Base-by-base conservation (phyloP, 306 rosid species). In the Styphnolobium japonicum region DNA sequence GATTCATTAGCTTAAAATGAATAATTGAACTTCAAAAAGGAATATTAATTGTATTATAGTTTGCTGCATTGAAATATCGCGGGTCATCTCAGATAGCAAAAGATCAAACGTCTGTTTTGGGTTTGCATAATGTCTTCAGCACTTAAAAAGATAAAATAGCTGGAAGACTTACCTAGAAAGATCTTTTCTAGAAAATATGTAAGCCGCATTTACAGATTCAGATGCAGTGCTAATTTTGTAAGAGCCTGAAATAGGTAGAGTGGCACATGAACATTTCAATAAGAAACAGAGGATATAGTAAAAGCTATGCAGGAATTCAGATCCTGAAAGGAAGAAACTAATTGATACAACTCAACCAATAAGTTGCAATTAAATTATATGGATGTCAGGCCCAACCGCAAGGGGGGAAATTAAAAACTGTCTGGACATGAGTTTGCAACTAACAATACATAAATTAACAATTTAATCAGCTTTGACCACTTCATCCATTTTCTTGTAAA, bases 121-220 rank as follows among this genome's bases (percentile, higher is more conserved):
- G 31, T 56, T 40, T 29, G 79, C 9, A 81, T 42, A 61, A 25
- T n/a, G 55, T 68, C 79, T 60, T 65, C 39, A 22, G 67, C 71
- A 62, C 45, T 22, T 63, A 15, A 58, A 81, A 40, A 42, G 62
- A 53, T 29, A 66, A 16, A 39, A 60, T 53, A 69, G 70, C 42
- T 18, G 69, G 60, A 52, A 65, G 51, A 60, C 90, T 86, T 84
- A 85, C 98, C 92, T 87, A 39, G 98, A 91, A 56, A 92, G 91
- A 82, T 95, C 97, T 81, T 86, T 91, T 73, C 98, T 87, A 40
- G 97, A 93, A 78, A 95, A 90, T 80, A 93, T 78, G 78, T 91
- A 91, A 66, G 98, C 90, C 0, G 92, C 92, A 73, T 90, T 92
- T 55, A 86, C 80, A 57, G 96, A 73, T 67, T 89, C 91, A 19